These are phyloP conservation scores for Cytospora piceae DNA, from an alignment of 2,329 filamentous ascomycete species.

Conservation along the genomic window DNA sequence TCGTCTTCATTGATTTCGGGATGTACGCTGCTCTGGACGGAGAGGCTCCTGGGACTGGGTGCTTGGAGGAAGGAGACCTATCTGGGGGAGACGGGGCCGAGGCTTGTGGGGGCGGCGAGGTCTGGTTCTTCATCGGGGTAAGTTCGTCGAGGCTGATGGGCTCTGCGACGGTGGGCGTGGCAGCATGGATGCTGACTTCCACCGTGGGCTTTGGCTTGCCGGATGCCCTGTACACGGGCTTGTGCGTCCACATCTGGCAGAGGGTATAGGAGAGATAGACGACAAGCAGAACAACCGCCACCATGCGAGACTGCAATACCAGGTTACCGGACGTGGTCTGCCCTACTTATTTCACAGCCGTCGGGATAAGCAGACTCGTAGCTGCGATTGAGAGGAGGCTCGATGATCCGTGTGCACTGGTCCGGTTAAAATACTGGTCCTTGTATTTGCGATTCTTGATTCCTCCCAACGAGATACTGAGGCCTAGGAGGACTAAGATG, in stretches of 20 bases:
- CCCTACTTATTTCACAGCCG: constrained; percentile 11
- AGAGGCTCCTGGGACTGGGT: background rate
- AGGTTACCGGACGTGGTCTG: constrained; percentile 18
- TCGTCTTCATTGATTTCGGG: background rate
- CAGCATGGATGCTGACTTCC: background rate
- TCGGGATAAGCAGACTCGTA: constrained; percentile 23
- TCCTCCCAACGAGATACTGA: constrained; percentile 17
- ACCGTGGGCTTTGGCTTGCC: background rate
- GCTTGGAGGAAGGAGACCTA: background rate
- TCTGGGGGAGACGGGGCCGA: background rate
- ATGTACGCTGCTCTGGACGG: background rate
- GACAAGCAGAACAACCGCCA: constrained; percentile 14
- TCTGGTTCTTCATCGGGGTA: background rate
- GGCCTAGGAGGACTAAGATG: constrained; percentile 21
- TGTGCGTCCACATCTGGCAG: constrained; percentile 22
- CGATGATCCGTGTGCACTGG: constrained; percentile 16
- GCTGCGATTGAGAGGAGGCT: constrained; percentile 14
- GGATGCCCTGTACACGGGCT: constrained; percentile 4
- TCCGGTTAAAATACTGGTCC: constrained; percentile 12
- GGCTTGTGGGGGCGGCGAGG: background rate
- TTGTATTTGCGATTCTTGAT: constrained; percentile 6
- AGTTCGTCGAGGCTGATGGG: background rate
- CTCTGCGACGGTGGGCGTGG: background rate
- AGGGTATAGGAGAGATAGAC: constrained; percentile 20
- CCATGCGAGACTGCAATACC: constrained; percentile 11